Conservation (phyloP, 306 rosid species). For the Cucumis cinereus region DNA sequence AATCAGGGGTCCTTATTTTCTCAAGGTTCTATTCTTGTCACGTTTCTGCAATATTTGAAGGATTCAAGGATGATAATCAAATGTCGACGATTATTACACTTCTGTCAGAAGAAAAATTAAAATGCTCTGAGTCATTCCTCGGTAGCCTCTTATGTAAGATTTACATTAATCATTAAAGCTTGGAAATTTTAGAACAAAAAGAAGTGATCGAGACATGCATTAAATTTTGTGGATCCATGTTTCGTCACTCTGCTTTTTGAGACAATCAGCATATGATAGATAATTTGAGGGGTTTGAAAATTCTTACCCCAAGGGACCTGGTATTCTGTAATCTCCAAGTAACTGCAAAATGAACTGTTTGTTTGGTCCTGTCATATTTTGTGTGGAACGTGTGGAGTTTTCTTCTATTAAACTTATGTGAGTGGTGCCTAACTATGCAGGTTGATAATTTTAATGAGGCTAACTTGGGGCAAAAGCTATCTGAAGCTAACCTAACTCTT, state of each 20-base stretch:
- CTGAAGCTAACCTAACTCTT: slow-evolving; percentile 49
- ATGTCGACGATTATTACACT: background rate
- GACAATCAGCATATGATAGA: background rate
- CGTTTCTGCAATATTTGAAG: background rate
- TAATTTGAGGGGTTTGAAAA: background rate
- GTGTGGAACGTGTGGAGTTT: background rate
- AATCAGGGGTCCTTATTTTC: slow-evolving; percentile 72
- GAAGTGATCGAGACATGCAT: background rate
- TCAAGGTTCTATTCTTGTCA: slow-evolving; percentile 22
- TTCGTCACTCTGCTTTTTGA: background rate
- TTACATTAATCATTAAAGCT: background rate
- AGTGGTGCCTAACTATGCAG: slow-evolving; percentile 12
- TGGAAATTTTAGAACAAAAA: background rate
- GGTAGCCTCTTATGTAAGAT: background rate
- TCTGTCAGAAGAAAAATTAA: background rate
- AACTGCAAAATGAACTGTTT: background rate
- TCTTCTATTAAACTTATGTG: background rate
- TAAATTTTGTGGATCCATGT: slow-evolving; percentile 1
- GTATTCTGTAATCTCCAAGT: background rate
- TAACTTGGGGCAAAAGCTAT: slow-evolving; percentile 31
- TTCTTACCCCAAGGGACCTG: background rate
- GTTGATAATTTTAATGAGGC: slow-evolving; percentile 43
- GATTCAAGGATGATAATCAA: background rate
- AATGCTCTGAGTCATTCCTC: background rate
- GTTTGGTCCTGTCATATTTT: background rate